Base-by-base conservation (phyloP, 2,329 filamentous ascomycete species). In the Cytospora leucostoma region DNA sequence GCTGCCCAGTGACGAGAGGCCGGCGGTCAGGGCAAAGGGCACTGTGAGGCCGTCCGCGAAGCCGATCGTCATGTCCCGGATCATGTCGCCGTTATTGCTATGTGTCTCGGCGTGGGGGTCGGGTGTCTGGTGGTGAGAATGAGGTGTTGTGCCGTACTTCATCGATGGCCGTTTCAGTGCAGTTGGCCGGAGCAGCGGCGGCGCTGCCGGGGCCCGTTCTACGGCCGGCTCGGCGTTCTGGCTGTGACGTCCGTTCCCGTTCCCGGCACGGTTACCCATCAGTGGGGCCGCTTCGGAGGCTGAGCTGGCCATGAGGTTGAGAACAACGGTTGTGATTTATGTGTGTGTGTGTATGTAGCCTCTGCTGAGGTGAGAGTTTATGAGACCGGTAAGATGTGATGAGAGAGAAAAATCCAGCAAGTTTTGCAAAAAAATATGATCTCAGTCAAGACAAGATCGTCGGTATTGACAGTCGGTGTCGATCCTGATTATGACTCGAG, bases 11-110 rank as follows among this genome's bases (percentile, higher is more conserved):
- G 82, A 82, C 2, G 85, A 88, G 1, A 93, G 80, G 15, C 90
- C 90, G 0, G 91, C 90, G 0, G 89, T 92, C 44, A 93, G 79
- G 17, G 90, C 90, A 69, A 93, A 93, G 0, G 90, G 90, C 0
- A 93, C 90, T 0, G 90, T 93, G 68, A 93, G 81, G 17, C 90
- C 90, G 71, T 93, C 90, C 0, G 90, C 88, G 69, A 93, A 87
- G 59, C 90, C 90, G 68, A 93, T 88, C 65, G 90, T 92, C 66
- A 87, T 81, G 74, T 91, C 87, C 53, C 83, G 81, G 17, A 88
- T 75, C 59, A 85, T 71, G 62, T 78, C 76, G 65, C 74, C 74
- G 68, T 80, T 73, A 69, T 76, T 74, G 58, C 73, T 68, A 64
- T 73, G 69, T 12, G 64, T 59, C 58, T 70, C 67, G 57, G 56